phyloP scores from a whole-genome alignment of 345 rosid species.

The Lumnitzera racemosa region DNA sequence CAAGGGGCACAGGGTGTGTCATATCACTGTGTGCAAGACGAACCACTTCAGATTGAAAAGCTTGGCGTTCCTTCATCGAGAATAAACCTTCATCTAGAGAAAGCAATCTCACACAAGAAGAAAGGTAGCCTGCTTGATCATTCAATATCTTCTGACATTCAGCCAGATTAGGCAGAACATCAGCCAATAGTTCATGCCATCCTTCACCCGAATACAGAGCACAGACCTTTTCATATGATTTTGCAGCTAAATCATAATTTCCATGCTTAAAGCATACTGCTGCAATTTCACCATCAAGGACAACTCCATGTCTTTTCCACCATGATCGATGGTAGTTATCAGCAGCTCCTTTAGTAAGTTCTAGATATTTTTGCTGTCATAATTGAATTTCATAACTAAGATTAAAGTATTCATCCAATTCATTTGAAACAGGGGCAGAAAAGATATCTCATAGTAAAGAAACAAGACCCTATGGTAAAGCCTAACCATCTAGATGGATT shows the following conservation, averaged over 20 bases:
- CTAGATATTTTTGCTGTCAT: constrained; percentile 81
- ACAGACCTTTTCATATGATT: constrained; percentile 93
- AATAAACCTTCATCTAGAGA: constrained; percentile 83
- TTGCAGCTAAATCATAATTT: constrained; percentile 90
- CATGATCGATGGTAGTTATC: constrained; percentile 90
- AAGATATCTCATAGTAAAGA: not conserved
- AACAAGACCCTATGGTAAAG: too few species aligned
- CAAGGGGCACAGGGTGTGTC: constrained; percentile 89
- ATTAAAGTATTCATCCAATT: not conserved
- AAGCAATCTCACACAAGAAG: constrained; percentile 87
- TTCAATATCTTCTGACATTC: constrained; percentile 90
- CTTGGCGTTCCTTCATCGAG: constrained; percentile 76
- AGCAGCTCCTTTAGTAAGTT: constrained; percentile 94
- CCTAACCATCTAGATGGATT: too few species aligned
- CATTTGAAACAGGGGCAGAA: not conserved
- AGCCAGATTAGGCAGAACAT: constrained; percentile 85
- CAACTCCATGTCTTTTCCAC: constrained; percentile 99
- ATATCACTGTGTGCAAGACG: constrained; percentile 89
- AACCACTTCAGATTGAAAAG: constrained; percentile 86
- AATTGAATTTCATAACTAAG: constrained; percentile 13
- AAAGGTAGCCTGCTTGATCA: constrained; percentile 92
- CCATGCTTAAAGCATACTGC: constrained; percentile 86
- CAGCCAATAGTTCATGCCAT: constrained; percentile 96
- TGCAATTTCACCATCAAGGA: constrained; percentile 97
- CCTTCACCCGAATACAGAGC: constrained; percentile 96